Evolutionary conservation across 1,284 basidiomycete species (phyloP), one percentile per base, ranked within the genome.

Genomic region (Ceratobasidium sp.): DNA sequence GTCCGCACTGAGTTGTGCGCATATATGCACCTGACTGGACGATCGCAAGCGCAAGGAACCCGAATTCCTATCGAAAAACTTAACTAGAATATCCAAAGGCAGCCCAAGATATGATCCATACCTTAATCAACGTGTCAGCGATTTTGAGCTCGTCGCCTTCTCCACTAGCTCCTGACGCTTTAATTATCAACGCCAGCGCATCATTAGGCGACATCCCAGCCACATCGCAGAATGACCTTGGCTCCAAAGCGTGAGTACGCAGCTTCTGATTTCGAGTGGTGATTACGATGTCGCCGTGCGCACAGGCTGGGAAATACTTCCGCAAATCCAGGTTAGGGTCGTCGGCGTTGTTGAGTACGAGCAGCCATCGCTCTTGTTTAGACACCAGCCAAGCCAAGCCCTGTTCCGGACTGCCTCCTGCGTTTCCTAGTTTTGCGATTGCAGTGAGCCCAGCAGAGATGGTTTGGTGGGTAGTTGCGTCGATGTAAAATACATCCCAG

Each of bases 11-110:
- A 22, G 31, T 2, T 6, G 51, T 56, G 36, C 45, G 54, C n/a
- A 71, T 60, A 53, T 59, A 75, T 57, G 64, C 48, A 15, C 44
- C 74, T 3, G 54, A 44, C 27, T 75, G 74, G 2, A 41, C 47
- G 24, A 75, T 59, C 7, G 64, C 44, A 0, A 62, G 31, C 17
- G 56, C 45, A 33, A 69, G 44, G 8, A 29, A 24, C 3, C 74
- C 65, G 2, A 69, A 33, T 31, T 54, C 65, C 64, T 63, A 67
- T 7, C n/a, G n/a, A 24, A 11, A 22, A 15, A 29, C 15, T n/a
- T 6, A n/a, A 51, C 22, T 11, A 22, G 19, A 24, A 36, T 36
- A 59, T 36, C n/a, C n/a, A 63, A 17, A 15, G 15, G 36, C 14
- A 8, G 29, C 19, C 22, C 19, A n/a, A 31, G 47, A 53, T 9